Conservation (phyloP, 176 grass and related monocot species). For the Avena eriantha region DNA sequence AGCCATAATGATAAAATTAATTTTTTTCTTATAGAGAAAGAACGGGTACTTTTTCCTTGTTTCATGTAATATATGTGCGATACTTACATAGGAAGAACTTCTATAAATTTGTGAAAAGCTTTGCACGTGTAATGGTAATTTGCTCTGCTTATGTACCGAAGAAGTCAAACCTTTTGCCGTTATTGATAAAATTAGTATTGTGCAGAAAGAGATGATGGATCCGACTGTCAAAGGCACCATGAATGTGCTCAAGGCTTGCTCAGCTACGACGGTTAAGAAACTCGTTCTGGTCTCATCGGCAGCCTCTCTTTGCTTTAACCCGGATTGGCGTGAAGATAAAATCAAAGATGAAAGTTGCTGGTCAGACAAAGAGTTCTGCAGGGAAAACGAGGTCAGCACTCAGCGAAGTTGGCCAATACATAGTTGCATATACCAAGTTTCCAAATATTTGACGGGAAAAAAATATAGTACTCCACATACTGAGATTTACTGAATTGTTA, state of each 20-base stretch:
- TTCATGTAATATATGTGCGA: neutral
- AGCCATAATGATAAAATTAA: too few relatives aligned
- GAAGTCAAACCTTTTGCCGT: neutral
- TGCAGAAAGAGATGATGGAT: slow-evolving; percentile 49
- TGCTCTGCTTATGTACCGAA: neutral
- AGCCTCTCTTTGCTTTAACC: slow-evolving; percentile 18
- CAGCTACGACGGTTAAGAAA: neutral
- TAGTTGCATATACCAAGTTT: neutral
- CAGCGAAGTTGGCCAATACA: neutral
- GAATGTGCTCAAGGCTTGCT: slow-evolving; percentile 51
- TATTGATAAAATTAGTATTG: neutral
- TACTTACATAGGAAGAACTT: neutral
- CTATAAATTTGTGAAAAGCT: neutral
- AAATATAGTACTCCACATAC: neutral
- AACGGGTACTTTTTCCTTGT: neutral
- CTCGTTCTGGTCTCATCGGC: slow-evolving; percentile 43
- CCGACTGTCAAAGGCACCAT: slow-evolving; percentile 42
- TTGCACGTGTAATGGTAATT: neutral
- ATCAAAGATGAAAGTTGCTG: slow-evolving; percentile 51
- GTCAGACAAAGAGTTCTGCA: slow-evolving; percentile 46
- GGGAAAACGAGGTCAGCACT: slow-evolving; percentile 23
- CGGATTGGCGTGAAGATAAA: slow-evolving; percentile 39
- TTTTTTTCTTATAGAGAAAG: neutral
- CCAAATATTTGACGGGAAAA: neutral
- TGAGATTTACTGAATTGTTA: neutral